Evolutionary conservation across 768 basidiomycete species (phyloP).

Genomic region (Auricularia sp.): DNA sequence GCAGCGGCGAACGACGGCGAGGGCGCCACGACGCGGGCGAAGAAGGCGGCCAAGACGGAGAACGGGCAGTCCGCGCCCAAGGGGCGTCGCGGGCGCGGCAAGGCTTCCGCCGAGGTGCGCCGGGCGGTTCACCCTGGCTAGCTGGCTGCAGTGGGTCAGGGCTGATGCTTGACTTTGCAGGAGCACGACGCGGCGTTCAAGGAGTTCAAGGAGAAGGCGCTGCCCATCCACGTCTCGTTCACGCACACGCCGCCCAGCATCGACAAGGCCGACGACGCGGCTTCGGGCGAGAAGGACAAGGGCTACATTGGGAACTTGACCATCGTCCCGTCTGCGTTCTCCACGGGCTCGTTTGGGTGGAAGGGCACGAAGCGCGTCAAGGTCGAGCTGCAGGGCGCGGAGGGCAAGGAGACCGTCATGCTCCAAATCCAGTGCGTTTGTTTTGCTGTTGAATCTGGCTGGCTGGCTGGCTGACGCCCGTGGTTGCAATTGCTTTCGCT

Average conservation of each 20-base stretch:
- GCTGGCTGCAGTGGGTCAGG: background rate
- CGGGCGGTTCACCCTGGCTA: background rate
- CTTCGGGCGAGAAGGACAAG: constrained; percentile 34
- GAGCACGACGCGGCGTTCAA: constrained; percentile 32
- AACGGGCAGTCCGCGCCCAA: constrained; percentile 20
- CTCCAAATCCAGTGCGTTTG: constrained; percentile 62
- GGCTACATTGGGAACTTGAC: constrained; percentile 50
- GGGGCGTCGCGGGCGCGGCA: constrained; percentile 1
- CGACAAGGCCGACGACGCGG: constrained; percentile 25
- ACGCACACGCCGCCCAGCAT: constrained; percentile 50
- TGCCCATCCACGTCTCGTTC: constrained; percentile 57
- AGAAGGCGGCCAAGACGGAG: constrained; percentile 43
- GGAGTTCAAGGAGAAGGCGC: constrained; percentile 40
- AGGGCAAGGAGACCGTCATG: constrained; percentile 54
- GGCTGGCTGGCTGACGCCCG: background rate
- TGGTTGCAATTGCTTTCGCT: too few species aligned
- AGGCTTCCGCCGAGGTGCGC: constrained; percentile 35
- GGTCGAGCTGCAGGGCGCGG: constrained; percentile 45
- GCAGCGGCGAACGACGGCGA: constrained; percentile 25
- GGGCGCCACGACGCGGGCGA: constrained; percentile 30
- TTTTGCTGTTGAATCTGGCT: background rate
- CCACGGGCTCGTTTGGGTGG: constrained; percentile 78
- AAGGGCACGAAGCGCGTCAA: constrained; percentile 61
- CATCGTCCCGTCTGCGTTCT: constrained; percentile 49
- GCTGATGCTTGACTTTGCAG: constrained; percentile 24